These are phyloP conservation scores for Batkoa obscura DNA, from an alignment of 371 early-diverging fungal species.

Conservation along the genomic window DNA sequence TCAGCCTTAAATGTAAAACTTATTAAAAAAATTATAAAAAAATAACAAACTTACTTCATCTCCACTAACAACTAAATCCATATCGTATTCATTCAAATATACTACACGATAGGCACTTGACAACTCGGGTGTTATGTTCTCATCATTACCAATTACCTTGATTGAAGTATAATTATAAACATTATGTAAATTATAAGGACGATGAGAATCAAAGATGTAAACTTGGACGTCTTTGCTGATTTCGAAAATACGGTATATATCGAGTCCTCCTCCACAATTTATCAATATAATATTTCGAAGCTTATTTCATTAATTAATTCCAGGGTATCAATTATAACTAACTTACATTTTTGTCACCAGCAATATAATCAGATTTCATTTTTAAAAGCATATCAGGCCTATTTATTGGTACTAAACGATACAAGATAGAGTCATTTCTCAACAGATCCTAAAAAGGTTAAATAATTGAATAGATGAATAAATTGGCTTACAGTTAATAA, in stretches of 20 bases:
- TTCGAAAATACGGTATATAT: not conserved
- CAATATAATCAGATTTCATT: too few species aligned
- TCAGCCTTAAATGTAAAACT: not conserved
- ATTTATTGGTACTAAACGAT: too few species aligned
- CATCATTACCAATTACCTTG: not conserved
- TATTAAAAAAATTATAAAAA: not conserved
- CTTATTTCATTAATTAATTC: too few species aligned
- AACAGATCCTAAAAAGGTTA: too few species aligned
- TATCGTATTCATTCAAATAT: not conserved
- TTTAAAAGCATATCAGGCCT: too few species aligned
- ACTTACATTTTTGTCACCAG: too few species aligned
- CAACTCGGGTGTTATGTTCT: not conserved
- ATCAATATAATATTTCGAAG: not conserved
- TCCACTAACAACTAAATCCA: not conserved
- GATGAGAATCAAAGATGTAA: not conserved
- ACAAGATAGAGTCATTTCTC: too few species aligned
- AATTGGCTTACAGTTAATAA: too few species aligned
- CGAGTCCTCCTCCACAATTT: not conserved
- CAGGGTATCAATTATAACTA: too few species aligned
- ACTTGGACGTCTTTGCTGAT: not conserved
- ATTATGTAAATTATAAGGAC: not conserved
- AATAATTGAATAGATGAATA: too few species aligned
- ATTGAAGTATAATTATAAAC: not conserved
- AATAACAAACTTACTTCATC: too few species aligned
- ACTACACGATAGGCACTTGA: not conserved